Conservation (phyloP, 106 monocot genomes). For the Dendrobium catenatum region DNA sequence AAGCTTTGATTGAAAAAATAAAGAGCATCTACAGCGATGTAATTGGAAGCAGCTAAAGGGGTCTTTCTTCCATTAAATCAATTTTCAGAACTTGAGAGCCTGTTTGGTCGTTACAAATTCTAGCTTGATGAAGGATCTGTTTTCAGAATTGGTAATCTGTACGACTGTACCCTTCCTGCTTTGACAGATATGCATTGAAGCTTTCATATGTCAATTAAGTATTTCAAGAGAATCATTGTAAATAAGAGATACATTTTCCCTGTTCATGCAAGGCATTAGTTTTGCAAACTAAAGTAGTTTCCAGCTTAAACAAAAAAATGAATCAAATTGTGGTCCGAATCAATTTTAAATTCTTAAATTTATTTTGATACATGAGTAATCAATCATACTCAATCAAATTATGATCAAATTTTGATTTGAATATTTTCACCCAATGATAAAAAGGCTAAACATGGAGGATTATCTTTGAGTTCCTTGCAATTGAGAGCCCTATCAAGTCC, state of each 20-base stretch:
- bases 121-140: background rate
- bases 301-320: background rate
- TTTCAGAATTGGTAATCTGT: background rate
- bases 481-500: no score
- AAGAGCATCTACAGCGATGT: constrained; percentile 46
- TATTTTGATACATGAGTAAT: background rate
- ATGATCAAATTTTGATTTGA: no score
- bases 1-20: constrained; percentile 50
- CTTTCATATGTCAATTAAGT: background rate
- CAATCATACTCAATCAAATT: no score
- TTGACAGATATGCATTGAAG: background rate
- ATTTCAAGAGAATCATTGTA: background rate
- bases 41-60: constrained; percentile 34
- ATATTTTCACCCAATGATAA: no score
- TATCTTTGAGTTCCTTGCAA: no score
- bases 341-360: background rate
- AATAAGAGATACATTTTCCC: no score
- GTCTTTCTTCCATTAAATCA: background rate
- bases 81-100: no score
- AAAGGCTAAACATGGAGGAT: no score
- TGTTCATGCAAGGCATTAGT: background rate
- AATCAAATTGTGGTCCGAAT: background rate
- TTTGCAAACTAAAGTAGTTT: background rate
- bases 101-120: no score
- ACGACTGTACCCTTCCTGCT: background rate